Evolutionary conservation across 78 protist genomes (phyloP).

Genomic region (Mantamonas sphyraenae): DNA sequence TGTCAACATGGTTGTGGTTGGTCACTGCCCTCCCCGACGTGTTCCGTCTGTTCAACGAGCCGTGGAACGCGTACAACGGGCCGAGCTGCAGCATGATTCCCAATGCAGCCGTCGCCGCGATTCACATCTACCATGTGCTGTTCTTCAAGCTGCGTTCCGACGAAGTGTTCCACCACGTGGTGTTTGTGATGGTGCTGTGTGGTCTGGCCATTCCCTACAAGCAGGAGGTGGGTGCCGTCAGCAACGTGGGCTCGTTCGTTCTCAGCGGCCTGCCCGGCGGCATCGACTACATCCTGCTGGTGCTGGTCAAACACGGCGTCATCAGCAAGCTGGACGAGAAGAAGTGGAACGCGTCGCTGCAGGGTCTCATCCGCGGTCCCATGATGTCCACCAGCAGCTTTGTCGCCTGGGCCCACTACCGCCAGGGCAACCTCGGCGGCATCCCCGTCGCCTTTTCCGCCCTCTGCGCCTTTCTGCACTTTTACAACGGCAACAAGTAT

Average conservation of each 20-base stretch:
- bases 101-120: neutral
- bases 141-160: neutral
- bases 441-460: too few species aligned
- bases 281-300: conserved; percentile 21
- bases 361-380: conserved; percentile 11
- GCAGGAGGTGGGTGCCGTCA: conserved; percentile 4
- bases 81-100: neutral
- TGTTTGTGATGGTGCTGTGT: conserved; percentile 13
- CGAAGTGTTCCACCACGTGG: conserved; percentile 24
- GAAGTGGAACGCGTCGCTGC: neutral
- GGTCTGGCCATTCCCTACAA: conserved; percentile 6
- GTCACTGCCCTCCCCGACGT: conserved; percentile 3
- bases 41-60: neutral
- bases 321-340: conserved; percentile 5
- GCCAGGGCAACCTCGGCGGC: too few species aligned
- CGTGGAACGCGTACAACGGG: neutral
- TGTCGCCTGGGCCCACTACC: too few species aligned
- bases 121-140: conserved; percentile 20
- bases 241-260: neutral
- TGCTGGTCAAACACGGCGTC: neutral
- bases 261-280: conserved; percentile 30
- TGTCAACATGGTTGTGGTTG: neutral
- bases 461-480: too few species aligned
- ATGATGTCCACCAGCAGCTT: too few species aligned
- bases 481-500: too few species aligned